Conservation (phyloP, 768 basidiomycete species). For the Gyrodon lividus region DNA sequence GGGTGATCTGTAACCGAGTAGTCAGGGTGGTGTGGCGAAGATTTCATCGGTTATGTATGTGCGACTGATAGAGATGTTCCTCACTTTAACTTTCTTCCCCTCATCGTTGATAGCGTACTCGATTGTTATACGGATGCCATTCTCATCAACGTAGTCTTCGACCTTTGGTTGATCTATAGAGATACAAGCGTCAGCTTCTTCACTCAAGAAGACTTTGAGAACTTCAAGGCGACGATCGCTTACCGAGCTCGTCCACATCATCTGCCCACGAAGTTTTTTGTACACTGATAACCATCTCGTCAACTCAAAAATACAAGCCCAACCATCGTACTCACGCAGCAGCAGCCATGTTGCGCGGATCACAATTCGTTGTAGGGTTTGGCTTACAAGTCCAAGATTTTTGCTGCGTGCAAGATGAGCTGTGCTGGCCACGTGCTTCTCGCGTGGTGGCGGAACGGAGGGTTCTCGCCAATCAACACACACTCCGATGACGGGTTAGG, state of each 20-base stretch:
- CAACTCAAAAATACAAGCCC: too few relatives aligned
- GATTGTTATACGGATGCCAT: constrained; percentile 82
- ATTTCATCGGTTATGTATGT: neutral
- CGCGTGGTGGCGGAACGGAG: neutral
- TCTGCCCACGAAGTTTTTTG: constrained; percentile 85
- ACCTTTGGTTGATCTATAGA: constrained; percentile 48
- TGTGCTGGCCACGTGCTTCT: neutral
- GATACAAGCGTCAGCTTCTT: neutral
- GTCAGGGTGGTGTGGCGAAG: neutral
- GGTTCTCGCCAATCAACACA: neutral
- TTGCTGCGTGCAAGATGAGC: too few relatives aligned
- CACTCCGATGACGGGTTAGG: neutral
- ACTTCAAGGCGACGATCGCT: constrained; percentile 9
- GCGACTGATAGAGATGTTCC: neutral
- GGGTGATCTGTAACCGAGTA: constrained; percentile 62
- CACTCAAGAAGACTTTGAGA: neutral
- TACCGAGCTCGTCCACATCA: constrained; percentile 77
- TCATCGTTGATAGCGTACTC: constrained; percentile 88
- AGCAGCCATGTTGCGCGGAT: neutral
- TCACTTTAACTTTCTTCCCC: constrained; percentile 91
- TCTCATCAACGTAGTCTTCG: constrained; percentile 77
- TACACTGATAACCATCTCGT: too few relatives aligned
- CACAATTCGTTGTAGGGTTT: neutral
- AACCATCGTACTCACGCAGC: neutral
- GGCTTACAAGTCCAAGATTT: too few relatives aligned